Conservation (phyloP, 768 basidiomycete species). For the Cystobasidiopsis lactophilus region DNA sequence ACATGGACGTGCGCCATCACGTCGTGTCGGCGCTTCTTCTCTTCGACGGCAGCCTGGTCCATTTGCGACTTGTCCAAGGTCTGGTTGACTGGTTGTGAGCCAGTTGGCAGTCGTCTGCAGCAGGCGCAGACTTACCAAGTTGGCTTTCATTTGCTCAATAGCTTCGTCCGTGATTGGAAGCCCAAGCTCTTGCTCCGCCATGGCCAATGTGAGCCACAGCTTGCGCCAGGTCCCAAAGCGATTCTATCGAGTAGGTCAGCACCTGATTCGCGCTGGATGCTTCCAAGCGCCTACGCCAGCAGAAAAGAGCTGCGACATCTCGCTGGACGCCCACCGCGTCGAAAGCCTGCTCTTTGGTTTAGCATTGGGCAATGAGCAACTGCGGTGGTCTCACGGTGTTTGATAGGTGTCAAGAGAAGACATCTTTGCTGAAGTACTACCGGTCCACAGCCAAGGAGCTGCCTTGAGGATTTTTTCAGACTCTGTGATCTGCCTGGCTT, state of each 20-base stretch:
- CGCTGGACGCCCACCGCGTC: slow-evolving; percentile 96
- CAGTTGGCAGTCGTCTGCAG: not conserved
- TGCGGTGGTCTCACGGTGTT: slow-evolving; percentile 13
- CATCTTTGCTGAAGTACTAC: too few relatives aligned
- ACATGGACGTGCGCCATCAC: slow-evolving; percentile 99
- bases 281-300: slow-evolving; percentile 39
- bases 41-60: slow-evolving; percentile 70
- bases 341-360: slow-evolving; percentile 13
- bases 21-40: slow-evolving; percentile 93
- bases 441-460: too few relatives aligned
- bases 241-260: slow-evolving; percentile 34
- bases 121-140: slow-evolving; percentile 39
- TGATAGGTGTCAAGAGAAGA: slow-evolving; percentile 16
- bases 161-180: slow-evolving; percentile 72
- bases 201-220: slow-evolving; percentile 88
- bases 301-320: slow-evolving; percentile 96
- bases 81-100: slow-evolving; percentile 27
- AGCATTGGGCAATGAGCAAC: not conserved
- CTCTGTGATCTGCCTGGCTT: too few relatives aligned
- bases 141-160: slow-evolving; percentile 79
- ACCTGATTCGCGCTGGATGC: not conserved
- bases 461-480: too few relatives aligned
- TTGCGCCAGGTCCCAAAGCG: slow-evolving; percentile 87
- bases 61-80: slow-evolving; percentile 72
- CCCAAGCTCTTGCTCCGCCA: slow-evolving; percentile 88